These are phyloP conservation scores for Brasilioporus rufonigricans DNA, from an alignment of 768 basidiomycete species.

Conservation along the genomic window DNA sequence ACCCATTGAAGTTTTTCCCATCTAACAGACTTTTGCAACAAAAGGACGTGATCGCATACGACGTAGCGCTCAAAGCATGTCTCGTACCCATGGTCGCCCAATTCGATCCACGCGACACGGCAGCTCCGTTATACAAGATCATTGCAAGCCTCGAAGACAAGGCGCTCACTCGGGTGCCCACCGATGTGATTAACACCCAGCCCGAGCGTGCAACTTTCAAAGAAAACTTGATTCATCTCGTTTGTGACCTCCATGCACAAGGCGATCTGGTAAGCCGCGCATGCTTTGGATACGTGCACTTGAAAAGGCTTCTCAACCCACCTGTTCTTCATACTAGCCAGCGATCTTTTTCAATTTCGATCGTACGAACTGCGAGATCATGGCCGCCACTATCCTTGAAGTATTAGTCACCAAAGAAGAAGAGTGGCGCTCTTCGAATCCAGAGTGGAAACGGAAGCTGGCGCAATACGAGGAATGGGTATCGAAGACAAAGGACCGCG, in stretches of 20 bases:
- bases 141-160: constrained; percentile 41
- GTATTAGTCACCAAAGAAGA: constrained; percentile 44
- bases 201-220: constrained; percentile 35
- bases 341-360: constrained; percentile 71
- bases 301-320: background rate
- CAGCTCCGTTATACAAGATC: constrained; percentile 37
- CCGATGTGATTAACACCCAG: constrained; percentile 28
- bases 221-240: constrained; percentile 47
- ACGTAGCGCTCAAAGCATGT: constrained; percentile 46
- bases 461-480: constrained; percentile 52
- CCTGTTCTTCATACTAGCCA: constrained; percentile 38
- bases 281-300: background rate
- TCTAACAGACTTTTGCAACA: constrained; percentile 45
- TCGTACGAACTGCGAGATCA: constrained; percentile 54
- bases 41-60: constrained; percentile 60
- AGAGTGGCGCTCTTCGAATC: constrained; percentile 45
- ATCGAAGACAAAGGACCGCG: constrained; percentile 44
- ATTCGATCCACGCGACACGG: constrained; percentile 34
- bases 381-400: constrained; percentile 39
- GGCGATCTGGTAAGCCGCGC: constrained; percentile 49
- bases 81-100: constrained; percentile 37
- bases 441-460: constrained; percentile 51
- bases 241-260: constrained; percentile 54
- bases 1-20: constrained; percentile 48
- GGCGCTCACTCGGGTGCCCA: constrained; percentile 24